Conservation (phyloP, 768 basidiomycete species). For the Boletus patriciae region DNA sequence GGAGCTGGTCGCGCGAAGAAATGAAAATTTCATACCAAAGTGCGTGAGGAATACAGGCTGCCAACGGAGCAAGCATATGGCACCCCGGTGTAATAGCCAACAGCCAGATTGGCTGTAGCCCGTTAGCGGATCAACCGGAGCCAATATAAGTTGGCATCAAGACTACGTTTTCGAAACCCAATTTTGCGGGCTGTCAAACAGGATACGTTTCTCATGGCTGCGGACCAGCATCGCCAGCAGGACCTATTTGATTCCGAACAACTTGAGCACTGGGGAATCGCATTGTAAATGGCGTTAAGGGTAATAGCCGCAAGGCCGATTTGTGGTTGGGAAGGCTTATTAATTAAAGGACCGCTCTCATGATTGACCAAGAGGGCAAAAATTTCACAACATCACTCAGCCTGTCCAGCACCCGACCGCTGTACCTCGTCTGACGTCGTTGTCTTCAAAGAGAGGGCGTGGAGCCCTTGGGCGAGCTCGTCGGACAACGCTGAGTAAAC, state of each 20-base stretch:
- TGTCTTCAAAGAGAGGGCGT: constrained; percentile 75
- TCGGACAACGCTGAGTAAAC: constrained; percentile 71
- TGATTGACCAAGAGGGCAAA: constrained; percentile 27
- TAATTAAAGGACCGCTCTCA: constrained; percentile 32
- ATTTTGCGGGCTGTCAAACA: constrained; percentile 3
- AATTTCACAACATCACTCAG: constrained; percentile 28
- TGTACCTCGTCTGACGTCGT: constrained; percentile 59
- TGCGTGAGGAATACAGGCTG: constrained; percentile 15
- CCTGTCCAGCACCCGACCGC: constrained; percentile 19
- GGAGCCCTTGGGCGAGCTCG: constrained; percentile 69
- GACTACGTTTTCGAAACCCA: constrained; percentile 1
- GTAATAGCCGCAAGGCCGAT: constrained; percentile 19
- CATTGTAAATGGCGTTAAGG: constrained; percentile 13
- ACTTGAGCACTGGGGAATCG: constrained; percentile 21
- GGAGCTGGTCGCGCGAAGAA: constrained; percentile 13
- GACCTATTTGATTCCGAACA: constrained; percentile 5
- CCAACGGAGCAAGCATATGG: constrained; percentile 9
- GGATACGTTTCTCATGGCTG: constrained; percentile 15
- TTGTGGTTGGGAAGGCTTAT: constrained; percentile 24
- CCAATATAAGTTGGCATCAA: constrained; percentile 13
- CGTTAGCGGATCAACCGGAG: constrained; percentile 32
- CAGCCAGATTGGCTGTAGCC: constrained; percentile 24
- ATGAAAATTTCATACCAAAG: constrained; percentile 23
- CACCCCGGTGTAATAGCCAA: constrained; percentile 3
- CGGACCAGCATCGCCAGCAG: constrained; percentile 19